Conservation (phyloP, 306 rosid genomes). For the Vigna unguiculata region DNA sequence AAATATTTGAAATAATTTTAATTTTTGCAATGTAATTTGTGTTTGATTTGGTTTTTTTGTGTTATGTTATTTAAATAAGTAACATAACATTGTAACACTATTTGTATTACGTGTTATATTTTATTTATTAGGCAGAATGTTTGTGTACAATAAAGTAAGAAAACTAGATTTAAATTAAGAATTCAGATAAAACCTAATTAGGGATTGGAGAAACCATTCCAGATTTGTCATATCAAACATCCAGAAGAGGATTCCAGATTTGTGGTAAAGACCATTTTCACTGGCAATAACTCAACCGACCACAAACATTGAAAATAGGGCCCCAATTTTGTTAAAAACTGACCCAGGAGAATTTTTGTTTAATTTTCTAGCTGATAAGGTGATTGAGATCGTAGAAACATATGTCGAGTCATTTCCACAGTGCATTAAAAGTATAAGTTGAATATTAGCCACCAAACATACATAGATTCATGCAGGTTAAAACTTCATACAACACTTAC, state of each 20-base stretch:
- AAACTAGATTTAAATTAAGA: too few species aligned
- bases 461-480: slow-evolving; percentile 28
- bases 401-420: slow-evolving; percentile 99
- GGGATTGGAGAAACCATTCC: slow-evolving; percentile 21
- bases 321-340: slow-evolving; percentile 37
- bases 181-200: too few species aligned
- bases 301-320: slow-evolving; percentile 24
- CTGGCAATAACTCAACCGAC: background rate
- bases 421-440: slow-evolving; percentile 57
- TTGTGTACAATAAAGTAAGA: too few species aligned
- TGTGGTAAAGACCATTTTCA: background rate
- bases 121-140: too few species aligned
- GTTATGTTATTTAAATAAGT: too few species aligned
- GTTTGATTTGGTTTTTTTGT: too few species aligned
- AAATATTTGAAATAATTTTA: too few species aligned
- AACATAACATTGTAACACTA: too few species aligned
- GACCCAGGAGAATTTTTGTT: slow-evolving; percentile 88
- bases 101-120: too few species aligned
- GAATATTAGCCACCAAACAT: slow-evolving; percentile 22
- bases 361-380: slow-evolving; percentile 74
- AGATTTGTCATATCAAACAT: slow-evolving; percentile 31
- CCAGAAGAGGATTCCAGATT: background rate
- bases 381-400: slow-evolving; percentile 94
- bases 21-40: too few species aligned
- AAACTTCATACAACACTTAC: slow-evolving; percentile 62